These are phyloP conservation scores for Ceratobasidium sp. DNA, from an alignment of 1,284 basidiomycete genomes.

Conservation along the genomic window DNA sequence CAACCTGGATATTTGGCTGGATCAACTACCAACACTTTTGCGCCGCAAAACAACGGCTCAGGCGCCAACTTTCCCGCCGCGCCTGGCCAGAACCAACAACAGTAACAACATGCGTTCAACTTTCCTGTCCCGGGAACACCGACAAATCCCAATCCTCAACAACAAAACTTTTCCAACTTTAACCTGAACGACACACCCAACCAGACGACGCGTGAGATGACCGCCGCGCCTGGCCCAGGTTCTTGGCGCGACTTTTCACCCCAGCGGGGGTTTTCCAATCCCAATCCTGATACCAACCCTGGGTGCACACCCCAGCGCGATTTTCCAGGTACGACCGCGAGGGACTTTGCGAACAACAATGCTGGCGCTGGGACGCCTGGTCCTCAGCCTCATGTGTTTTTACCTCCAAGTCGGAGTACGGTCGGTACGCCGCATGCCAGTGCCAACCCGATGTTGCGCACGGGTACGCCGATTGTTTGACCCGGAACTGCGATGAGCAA, in stretches of 20 bases:
- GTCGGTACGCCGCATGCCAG: slow-evolving; percentile 27
- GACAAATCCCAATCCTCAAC: not conserved
- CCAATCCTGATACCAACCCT: slow-evolving; percentile 12
- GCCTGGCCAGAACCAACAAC: not conserved
- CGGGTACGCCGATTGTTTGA: slow-evolving; percentile 34
- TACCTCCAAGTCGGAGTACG: slow-evolving; percentile 42
- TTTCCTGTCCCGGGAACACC: slow-evolving; percentile 25
- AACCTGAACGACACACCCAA: slow-evolving; percentile 5
- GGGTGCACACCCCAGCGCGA: slow-evolving; percentile 32
- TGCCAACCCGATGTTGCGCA: slow-evolving; percentile 24
- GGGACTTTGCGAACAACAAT: slow-evolving; percentile 32
- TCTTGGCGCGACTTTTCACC: slow-evolving; percentile 35
- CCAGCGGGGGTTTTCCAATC: slow-evolving; percentile 31
- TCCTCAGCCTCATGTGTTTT: slow-evolving; percentile 43
- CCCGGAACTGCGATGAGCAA: slow-evolving; percentile 40
- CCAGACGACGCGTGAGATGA: not conserved
- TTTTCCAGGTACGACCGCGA: slow-evolving; percentile 29
- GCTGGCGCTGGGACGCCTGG: slow-evolving; percentile 29
- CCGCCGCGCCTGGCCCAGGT: not conserved
- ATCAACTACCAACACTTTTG: slow-evolving; percentile 34
- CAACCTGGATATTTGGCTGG: slow-evolving; percentile 21
- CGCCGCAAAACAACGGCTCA: slow-evolving; percentile 36
- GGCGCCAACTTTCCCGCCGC: slow-evolving; percentile 37
- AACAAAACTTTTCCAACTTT: slow-evolving; percentile 34
- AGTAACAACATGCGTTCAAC: slow-evolving; percentile 33